Percentiles rank a stretch among this genome's conserved stretches.
These are phyloP conservation scores for Talaromyces sp. DNA, from an alignment of 2,329 filamentous ascomycete species.

Conservation along the genomic window DNA sequence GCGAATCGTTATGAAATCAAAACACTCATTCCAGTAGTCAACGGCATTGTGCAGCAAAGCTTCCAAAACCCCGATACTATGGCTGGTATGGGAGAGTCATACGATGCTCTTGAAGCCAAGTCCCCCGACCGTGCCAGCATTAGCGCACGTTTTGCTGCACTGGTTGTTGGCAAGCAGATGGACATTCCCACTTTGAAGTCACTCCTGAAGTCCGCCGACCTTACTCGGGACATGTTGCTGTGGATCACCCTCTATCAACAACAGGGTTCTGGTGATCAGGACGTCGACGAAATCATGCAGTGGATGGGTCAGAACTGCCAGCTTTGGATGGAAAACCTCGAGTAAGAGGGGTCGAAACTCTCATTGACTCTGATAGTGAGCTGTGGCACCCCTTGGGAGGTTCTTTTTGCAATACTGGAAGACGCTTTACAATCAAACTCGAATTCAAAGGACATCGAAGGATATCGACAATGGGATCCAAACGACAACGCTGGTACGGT, in stretches of 20 bases:
- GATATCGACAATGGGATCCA: not conserved
- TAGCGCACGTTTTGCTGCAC: slow-evolving; percentile 11
- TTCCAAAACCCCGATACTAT: not conserved
- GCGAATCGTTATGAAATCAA: not conserved
- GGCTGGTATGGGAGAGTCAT: not conserved
- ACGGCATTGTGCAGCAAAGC: not conserved
- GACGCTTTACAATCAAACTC: not conserved
- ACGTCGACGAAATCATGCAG: not conserved
- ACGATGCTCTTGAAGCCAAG: not conserved
- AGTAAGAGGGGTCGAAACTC: not conserved
- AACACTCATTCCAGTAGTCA: not conserved
- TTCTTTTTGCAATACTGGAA: not conserved
- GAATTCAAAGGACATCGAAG: too few species aligned
- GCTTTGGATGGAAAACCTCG: not conserved
- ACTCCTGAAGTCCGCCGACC: not conserved
- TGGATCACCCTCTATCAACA: slow-evolving; percentile 3
- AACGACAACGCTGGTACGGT: not conserved
- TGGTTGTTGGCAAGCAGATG: not conserved
- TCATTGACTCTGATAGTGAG: not conserved
- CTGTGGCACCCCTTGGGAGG: not conserved
- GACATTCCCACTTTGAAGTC: not conserved
- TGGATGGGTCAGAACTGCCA: slow-evolving; percentile 5
- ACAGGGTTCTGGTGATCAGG: not conserved
- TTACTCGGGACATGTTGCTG: not conserved
- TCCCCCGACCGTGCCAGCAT: slow-evolving; percentile 4